A percentile compares a stretch with the other conserved stretches of the same genome.
phyloP scores from a whole-genome alignment of 108 stramenopile species.

The Fistulifera solaris region DNA sequence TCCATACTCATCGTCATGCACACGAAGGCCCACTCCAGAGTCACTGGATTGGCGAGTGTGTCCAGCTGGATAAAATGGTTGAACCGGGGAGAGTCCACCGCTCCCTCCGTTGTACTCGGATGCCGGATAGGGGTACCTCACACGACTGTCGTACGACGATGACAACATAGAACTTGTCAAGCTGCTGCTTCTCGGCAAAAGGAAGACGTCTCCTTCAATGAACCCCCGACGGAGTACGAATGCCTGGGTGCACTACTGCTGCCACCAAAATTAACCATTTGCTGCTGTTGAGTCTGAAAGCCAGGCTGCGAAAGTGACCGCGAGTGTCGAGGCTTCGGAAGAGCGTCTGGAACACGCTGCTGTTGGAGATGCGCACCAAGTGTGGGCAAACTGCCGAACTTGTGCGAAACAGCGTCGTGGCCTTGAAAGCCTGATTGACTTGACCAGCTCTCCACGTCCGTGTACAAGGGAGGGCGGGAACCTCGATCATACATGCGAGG shows the following conservation, averaged over 20 bases:
- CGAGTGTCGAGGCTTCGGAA: conserved; percentile 7
- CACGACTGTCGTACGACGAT: too few relatives aligned
- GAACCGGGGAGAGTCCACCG: neutral
- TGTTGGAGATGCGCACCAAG: conserved; percentile 15
- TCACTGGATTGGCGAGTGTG: conserved; percentile 1
- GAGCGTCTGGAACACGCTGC: conserved; percentile 1
- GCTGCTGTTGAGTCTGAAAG: neutral
- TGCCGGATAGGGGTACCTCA: too few relatives aligned
- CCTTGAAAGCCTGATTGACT: neutral
- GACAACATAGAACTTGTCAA: too few relatives aligned
- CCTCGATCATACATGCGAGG: conserved; percentile 16
- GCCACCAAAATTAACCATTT: conserved; percentile 3
- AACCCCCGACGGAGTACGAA: too few relatives aligned
- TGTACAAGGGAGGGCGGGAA: neutral
- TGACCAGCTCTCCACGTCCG: neutral
- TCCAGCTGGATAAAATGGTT: neutral
- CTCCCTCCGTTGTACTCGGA: too few relatives aligned
- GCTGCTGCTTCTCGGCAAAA: too few relatives aligned
- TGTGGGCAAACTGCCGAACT: conserved; percentile 11
- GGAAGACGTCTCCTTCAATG: too few relatives aligned
- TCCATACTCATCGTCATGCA: conserved; percentile 31
- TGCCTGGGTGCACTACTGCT: conserved; percentile 3
- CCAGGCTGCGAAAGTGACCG: conserved; percentile 15
- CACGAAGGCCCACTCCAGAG: conserved; percentile 1
- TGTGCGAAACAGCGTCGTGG: neutral